phyloP scores from a whole-genome alignment of 139 green algal species.

The Micractinium sp. region DNA sequence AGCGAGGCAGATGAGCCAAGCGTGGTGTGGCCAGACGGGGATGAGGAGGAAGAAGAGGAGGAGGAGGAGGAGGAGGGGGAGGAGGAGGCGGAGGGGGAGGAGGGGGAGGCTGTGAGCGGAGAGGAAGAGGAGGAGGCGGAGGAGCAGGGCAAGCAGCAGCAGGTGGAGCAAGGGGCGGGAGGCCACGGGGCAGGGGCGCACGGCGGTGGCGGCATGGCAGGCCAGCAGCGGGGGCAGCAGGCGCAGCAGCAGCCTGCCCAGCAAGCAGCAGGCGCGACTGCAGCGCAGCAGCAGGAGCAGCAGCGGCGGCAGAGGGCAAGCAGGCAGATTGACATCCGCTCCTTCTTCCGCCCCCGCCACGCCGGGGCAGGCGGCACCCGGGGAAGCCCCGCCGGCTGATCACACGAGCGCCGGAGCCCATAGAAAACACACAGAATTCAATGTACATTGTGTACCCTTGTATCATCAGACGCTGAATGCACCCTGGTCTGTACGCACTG shows the following conservation, averaged over 20 bases:
- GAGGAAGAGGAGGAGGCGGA: not conserved
- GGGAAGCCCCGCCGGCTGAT: too few species aligned
- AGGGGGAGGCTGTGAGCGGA: not conserved
- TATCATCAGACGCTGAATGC: too few species aligned
- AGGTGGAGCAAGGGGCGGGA: not conserved
- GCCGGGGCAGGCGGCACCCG: too few species aligned
- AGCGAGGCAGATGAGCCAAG: conserved; percentile 28
- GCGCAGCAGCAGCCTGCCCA: not conserved
- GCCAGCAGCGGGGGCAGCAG: not conserved
- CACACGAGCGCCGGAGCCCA: too few species aligned
- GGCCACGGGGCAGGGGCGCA: not conserved
- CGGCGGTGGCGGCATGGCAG: too few species aligned
- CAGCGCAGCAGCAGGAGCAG: not conserved
- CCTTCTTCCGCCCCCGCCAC: not conserved
- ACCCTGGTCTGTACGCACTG: too few species aligned
- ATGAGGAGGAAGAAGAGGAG: not conserved
- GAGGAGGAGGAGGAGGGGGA: not conserved
- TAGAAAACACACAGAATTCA: too few species aligned
- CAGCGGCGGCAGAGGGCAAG: not conserved
- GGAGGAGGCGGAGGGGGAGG: not conserved
- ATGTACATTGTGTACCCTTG: too few species aligned
- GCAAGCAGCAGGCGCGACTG: too few species aligned
- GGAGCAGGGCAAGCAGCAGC: not conserved
- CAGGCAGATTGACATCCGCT: conserved; percentile 26
- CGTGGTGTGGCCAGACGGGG: conserved; percentile 26